Conservation (phyloP, 2,329 filamentous ascomycete genomes). For the Gaeumannomyces sp. region DNA sequence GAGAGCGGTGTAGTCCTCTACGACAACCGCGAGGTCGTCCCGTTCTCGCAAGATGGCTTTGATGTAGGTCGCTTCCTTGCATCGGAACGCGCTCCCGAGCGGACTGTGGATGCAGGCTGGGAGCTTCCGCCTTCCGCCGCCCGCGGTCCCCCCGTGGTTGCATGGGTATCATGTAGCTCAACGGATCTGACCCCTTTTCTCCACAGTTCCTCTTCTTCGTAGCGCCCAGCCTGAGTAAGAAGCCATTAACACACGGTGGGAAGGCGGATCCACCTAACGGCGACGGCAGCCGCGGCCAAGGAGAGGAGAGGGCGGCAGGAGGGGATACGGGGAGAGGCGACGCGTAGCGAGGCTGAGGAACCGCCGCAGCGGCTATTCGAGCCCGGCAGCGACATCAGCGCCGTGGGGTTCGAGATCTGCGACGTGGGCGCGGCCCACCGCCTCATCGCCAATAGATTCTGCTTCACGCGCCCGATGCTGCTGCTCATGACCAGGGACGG, state of each 20-base stretch:
- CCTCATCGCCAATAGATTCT: slow-evolving; percentile 42
- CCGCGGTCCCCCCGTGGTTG: neutral
- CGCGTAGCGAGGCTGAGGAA: neutral
- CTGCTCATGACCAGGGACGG: slow-evolving; percentile 41
- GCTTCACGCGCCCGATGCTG: slow-evolving; percentile 39
- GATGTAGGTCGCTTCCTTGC: slow-evolving; percentile 8
- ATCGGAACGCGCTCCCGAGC: slow-evolving; percentile 13
- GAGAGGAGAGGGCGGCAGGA: neutral
- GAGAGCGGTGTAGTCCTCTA: slow-evolving; percentile 18
- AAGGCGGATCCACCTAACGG: slow-evolving; percentile 18
- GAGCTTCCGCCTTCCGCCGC: neutral
- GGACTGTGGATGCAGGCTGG: slow-evolving; percentile 4
- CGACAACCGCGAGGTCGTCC: slow-evolving; percentile 10
- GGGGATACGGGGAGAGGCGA: neutral
- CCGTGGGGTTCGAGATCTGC: slow-evolving; percentile 34
- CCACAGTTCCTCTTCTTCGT: slow-evolving; percentile 17
- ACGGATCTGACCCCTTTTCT: neutral
- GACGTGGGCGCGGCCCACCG: slow-evolving; percentile 35
- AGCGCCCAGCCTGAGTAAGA: slow-evolving; percentile 10
- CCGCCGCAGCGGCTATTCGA: slow-evolving; percentile 10
- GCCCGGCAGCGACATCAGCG: slow-evolving; percentile 35
- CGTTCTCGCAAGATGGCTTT: neutral
- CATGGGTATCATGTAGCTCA: neutral
- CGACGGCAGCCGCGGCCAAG: slow-evolving; percentile 4
- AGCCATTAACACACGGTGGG: slow-evolving; percentile 11